These are phyloP conservation scores for Kalmusia sp. DNA, from an alignment of 2,329 filamentous ascomycete genomes.

Conservation along the genomic window DNA sequence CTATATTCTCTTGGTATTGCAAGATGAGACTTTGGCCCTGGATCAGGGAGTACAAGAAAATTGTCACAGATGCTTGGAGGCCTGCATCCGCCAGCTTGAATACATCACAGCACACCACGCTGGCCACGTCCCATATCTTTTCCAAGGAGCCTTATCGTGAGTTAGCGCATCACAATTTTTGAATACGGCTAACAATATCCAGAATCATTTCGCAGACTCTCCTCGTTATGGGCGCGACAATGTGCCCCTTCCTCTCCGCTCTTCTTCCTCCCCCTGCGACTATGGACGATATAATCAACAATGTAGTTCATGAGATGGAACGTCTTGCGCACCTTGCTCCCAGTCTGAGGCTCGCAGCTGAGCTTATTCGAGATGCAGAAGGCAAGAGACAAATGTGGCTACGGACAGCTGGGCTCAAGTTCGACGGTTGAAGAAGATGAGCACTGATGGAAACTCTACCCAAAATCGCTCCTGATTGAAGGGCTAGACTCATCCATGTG, in stretches of 20 bases:
- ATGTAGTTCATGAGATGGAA: conserved; percentile 78
- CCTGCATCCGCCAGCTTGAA: conserved; percentile 79
- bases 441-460: background rate
- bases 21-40: conserved; percentile 75
- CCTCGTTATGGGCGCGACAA: conserved; percentile 83
- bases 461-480: too few relatives aligned
- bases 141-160: conserved; percentile 75
- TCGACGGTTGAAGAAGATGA: conserved; percentile 38
- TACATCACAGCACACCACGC: conserved; percentile 80
- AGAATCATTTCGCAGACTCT: conserved; percentile 84
- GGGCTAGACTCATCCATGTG: background rate
- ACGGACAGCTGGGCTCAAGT: conserved; percentile 48
- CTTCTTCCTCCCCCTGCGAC: conserved; percentile 65
- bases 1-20: conserved; percentile 79
- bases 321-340: conserved; percentile 77
- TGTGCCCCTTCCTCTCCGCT: conserved; percentile 74
- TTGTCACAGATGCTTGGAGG: conserved; percentile 82
- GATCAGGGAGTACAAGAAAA: conserved; percentile 78
- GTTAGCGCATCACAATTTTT: conserved; percentile 15
- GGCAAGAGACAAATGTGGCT: conserved; percentile 70
- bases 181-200: conserved; percentile 16
- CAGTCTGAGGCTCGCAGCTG: conserved; percentile 76
- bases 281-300: conserved; percentile 78
- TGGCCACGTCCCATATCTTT: conserved; percentile 84
- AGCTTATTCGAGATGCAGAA: conserved; percentile 80